These are phyloP conservation scores for Lippia alba DNA, from an alignment of 305 asterid species.

Conservation along the genomic window DNA sequence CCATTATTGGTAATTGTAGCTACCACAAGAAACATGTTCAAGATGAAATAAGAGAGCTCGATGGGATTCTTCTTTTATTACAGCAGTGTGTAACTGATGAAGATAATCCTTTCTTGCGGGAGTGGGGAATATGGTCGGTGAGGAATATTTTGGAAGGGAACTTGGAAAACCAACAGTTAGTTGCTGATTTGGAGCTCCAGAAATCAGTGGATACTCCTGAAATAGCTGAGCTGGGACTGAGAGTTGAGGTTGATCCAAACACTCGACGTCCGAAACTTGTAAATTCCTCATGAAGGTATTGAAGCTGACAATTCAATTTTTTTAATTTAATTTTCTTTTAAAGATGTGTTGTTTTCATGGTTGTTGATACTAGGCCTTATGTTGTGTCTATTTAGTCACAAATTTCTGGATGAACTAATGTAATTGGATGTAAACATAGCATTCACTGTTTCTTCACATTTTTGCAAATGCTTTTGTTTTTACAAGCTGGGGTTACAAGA, in stretches of 20 bases:
- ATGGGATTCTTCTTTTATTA: constrained; percentile 67
- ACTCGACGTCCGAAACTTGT: constrained; percentile 80
- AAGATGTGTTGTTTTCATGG: background rate
- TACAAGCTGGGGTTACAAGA: too few relatives aligned
- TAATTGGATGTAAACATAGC: background rate
- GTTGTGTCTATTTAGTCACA: background rate
- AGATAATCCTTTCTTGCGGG: constrained; percentile 83
- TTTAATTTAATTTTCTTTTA: background rate
- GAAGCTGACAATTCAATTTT: background rate
- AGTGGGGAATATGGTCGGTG: constrained; percentile 85
- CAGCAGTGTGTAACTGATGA: constrained; percentile 84
- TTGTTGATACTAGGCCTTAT: background rate
- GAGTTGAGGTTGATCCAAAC: constrained; percentile 75
- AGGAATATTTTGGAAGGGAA: constrained; percentile 80
- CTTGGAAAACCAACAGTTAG: constrained; percentile 58
- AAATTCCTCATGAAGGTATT: constrained; percentile 41
- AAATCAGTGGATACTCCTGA: constrained; percentile 73
- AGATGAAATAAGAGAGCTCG: constrained; percentile 67
- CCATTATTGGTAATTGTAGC: constrained; percentile 77
- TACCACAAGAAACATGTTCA: constrained; percentile 64
- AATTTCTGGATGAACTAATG: background rate
- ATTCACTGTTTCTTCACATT: background rate
- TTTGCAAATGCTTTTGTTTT: background rate
- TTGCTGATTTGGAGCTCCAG: constrained; percentile 69
- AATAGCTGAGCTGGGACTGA: constrained; percentile 61